These are phyloP conservation scores for Shiraia sp. DNA, from an alignment of 2,329 filamentous ascomycete species.

Conservation along the genomic window DNA sequence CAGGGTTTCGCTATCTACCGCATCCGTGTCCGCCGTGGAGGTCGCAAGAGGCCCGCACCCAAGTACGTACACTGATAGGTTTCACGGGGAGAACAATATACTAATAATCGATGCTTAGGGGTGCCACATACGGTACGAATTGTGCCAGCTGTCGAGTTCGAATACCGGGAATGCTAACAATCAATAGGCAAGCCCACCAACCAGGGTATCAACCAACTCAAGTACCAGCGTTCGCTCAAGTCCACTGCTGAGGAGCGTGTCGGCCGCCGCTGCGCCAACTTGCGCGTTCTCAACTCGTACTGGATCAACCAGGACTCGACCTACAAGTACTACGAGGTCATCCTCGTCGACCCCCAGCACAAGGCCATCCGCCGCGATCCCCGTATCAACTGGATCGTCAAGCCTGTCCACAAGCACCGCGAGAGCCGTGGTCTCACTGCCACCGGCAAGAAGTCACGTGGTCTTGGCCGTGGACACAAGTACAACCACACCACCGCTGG, in stretches of 20 bases:
- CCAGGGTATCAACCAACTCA: conserved; percentile 99
- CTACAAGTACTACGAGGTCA: conserved; percentile 99
- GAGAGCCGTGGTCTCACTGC: conserved; percentile 95
- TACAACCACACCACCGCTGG: conserved; percentile 99
- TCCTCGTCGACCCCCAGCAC: conserved; percentile 99
- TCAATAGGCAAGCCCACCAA: conserved; percentile 96
- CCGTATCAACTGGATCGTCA: conserved; percentile 99
- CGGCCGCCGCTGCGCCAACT: conserved; percentile 96
- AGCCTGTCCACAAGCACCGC: conserved; percentile 99
- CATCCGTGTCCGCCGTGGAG: conserved; percentile 96
- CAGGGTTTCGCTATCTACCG: conserved; percentile 99
- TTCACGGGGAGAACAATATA: conserved; percentile 4
- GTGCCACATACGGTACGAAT: conserved; percentile 93
- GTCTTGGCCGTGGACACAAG: conserved; percentile 98
- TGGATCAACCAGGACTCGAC: conserved; percentile 99
- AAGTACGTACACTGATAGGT: conserved; percentile 54
- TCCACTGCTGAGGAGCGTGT: conserved; percentile 99
- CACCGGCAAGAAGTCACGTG: conserved; percentile 99
- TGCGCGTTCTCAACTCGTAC: conserved; percentile 99
- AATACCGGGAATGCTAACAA: conserved; percentile 24
- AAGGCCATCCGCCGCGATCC: conserved; percentile 99
- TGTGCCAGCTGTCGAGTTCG: conserved; percentile 1
- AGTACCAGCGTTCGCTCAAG: conserved; percentile 99
- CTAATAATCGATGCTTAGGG: conserved; percentile 53
- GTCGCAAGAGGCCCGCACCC: conserved; percentile 92